phyloP scores from a whole-genome alignment of 805 yeast genomes.

The Aciculoconidium aculeatum region DNA sequence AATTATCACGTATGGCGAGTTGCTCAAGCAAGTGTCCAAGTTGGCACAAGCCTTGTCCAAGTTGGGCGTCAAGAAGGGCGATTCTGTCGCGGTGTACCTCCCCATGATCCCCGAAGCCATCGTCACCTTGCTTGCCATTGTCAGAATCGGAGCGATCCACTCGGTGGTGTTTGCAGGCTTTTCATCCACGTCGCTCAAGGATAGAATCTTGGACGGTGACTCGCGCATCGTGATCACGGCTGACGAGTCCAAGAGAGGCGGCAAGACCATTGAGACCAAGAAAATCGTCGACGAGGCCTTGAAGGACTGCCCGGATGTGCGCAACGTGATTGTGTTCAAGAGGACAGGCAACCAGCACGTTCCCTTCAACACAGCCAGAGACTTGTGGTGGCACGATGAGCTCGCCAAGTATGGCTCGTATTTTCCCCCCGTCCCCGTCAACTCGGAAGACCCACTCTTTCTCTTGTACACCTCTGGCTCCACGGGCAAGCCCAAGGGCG shows the following conservation, averaged over 20 bases:
- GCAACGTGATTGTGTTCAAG: conserved; percentile 79
- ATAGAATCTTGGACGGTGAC: conserved; percentile 84
- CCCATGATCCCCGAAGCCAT: conserved; percentile 98
- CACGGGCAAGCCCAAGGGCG: conserved; percentile 98
- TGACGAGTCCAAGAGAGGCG: conserved; percentile 95
- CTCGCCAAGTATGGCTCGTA: conserved; percentile 74
- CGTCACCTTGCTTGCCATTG: conserved; percentile 88
- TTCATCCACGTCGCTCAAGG: conserved; percentile 86
- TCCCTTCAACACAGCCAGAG: conserved; percentile 74
- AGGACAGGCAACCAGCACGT: conserved; percentile 77
- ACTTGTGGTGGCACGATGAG: conserved; percentile 95
- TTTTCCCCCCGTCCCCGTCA: conserved; percentile 80
- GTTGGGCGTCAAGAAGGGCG: conserved; percentile 91
- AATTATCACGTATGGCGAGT: conserved; percentile 77
- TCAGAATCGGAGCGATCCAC: conserved; percentile 92
- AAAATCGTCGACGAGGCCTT: conserved; percentile 94
- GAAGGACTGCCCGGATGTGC: conserved; percentile 64
- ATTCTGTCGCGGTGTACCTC: conserved; percentile 90
- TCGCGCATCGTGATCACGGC: conserved; percentile 86
- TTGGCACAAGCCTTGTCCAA: conserved; percentile 78
- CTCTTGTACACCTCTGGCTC: conserved; percentile 96
- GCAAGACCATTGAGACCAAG: conserved; percentile 86
- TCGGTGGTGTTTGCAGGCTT: conserved; percentile 97
- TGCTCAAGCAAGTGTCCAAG: conserved; percentile 76
- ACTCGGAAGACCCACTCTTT: conserved; percentile 92